These are phyloP conservation scores for Aspergillus neoniger DNA, from an alignment of 2,329 filamentous ascomycete species.

Conservation along the genomic window DNA sequence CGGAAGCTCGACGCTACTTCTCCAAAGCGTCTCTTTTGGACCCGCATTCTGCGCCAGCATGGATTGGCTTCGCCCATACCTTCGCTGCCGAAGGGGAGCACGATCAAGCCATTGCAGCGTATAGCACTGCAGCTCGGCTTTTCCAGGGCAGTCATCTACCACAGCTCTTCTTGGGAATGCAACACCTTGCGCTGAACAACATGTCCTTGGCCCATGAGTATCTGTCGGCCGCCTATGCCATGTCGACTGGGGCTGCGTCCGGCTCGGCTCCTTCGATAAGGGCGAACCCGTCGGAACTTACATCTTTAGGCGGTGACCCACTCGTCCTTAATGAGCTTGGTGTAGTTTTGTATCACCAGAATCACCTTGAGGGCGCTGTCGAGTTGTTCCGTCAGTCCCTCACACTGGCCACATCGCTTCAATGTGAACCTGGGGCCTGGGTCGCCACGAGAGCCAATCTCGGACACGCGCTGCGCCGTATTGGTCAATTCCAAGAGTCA, in stretches of 20 bases:
- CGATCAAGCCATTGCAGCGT: constrained; percentile 96
- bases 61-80: constrained; percentile 98
- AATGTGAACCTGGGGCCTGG: constrained; percentile 80
- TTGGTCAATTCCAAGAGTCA: constrained; percentile 68
- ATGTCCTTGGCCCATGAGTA: constrained; percentile 93
- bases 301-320: constrained; percentile 62
- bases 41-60: constrained; percentile 92
- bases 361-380: constrained; percentile 72
- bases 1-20: constrained; percentile 93
- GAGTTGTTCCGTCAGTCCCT: constrained; percentile 78
- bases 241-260: constrained; percentile 46
- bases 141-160: constrained; percentile 97
- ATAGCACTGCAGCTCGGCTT: constrained; percentile 88
- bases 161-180: constrained; percentile 96
- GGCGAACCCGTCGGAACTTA: constrained; percentile 22
- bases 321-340: constrained; percentile 93
- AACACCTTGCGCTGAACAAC: constrained; percentile 94
- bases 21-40: constrained; percentile 98
- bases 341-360: constrained; percentile 92
- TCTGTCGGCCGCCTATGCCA: constrained; percentile 79
- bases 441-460: constrained; percentile 84
- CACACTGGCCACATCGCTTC: constrained; percentile 74
- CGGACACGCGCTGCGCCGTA: constrained; percentile 79
- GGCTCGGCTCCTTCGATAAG: constrained; percentile 30
- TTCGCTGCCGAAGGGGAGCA: constrained; percentile 97